Evolutionary conservation across 169 alveolate species (phyloP), one percentile per base, ranked within the genome.

Genomic region (Perkinsus marinus): DNA sequence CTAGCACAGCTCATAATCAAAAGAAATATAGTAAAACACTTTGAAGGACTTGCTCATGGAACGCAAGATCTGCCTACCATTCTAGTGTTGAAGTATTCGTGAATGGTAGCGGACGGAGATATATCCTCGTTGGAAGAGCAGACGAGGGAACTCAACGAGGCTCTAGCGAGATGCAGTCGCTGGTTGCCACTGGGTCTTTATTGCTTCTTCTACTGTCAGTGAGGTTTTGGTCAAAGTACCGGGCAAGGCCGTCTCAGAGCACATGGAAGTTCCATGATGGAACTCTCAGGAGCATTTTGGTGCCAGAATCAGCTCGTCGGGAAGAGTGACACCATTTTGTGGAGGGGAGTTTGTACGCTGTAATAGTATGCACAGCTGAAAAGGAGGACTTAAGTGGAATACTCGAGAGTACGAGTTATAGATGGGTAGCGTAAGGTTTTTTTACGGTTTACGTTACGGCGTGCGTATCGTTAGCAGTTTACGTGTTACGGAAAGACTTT

Each of bases 41-140:
- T 95, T 96, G 90, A 96, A 93, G 91, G 94, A 96, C n/a, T n/a
- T n/a, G n/a, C n/a, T n/a, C n/a, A n/a, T n/a, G n/a, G n/a, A n/a
- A n/a, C n/a, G n/a, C n/a, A n/a, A n/a, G n/a, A n/a, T n/a, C n/a
- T n/a, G n/a, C n/a, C n/a, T n/a, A n/a, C 91, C 94, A 95, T 47
- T 94, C 96, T 39, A 95, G 95, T 39, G 94, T 95, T 43, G 95
- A 96, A 92, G 91, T 96, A 46, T 93, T 96, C 39, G 91, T 90
- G 6, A 90, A 90, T 57, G 91, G 91, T 22, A 39, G 69, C 69
- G 91, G 91, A 0, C 39, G 41, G 69, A 39, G 79, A 39, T 39
- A 90, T 39, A 57, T 57, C 37, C 22, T 13, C 26, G 79, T 57
- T 57, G 79, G 79, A 57, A 19, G 79, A 57, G 22, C 22, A 13